Evolutionary conservation across 2,329 filamentous ascomycete species (phyloP).

Genomic region (Plectosphaerella sp.): DNA sequence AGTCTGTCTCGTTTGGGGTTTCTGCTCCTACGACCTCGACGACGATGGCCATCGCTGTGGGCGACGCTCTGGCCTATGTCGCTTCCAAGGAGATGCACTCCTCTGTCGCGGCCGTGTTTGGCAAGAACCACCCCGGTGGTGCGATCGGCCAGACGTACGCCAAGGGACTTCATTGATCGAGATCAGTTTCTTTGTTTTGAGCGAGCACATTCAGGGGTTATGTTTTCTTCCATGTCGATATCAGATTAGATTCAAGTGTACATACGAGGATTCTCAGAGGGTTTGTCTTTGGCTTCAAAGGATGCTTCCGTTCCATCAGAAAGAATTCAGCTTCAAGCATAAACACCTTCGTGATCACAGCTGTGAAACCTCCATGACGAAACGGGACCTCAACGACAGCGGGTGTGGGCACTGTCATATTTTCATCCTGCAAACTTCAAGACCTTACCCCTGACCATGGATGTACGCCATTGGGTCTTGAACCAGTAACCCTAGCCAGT

Average conservation of each 20-base stretch:
- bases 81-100: conserved; percentile 67
- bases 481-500: too few relatives aligned
- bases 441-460: too few relatives aligned
- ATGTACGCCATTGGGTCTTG: too few relatives aligned
- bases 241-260: conserved; percentile 1
- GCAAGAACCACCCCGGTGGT: conserved; percentile 81
- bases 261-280: background rate
- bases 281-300: background rate
- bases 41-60: conserved; percentile 81
- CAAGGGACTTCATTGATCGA: background rate
- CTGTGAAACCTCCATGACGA: too few relatives aligned
- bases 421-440: too few relatives aligned
- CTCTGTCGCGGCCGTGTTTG: conserved; percentile 58
- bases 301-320: too few relatives aligned
- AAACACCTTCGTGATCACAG: too few relatives aligned
- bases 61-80: conserved; percentile 82
- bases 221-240: background rate
- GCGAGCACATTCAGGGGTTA: background rate
- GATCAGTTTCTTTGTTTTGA: background rate
- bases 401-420: too few relatives aligned
- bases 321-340: too few relatives aligned
- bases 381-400: too few relatives aligned
- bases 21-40: conserved; percentile 88
- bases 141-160: conserved; percentile 65
- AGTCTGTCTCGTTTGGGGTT: conserved; percentile 77